phyloP scores from a whole-genome alignment of 495 filamentous ascomycete genomes.

The Aspergillus avenaceus region DNA sequence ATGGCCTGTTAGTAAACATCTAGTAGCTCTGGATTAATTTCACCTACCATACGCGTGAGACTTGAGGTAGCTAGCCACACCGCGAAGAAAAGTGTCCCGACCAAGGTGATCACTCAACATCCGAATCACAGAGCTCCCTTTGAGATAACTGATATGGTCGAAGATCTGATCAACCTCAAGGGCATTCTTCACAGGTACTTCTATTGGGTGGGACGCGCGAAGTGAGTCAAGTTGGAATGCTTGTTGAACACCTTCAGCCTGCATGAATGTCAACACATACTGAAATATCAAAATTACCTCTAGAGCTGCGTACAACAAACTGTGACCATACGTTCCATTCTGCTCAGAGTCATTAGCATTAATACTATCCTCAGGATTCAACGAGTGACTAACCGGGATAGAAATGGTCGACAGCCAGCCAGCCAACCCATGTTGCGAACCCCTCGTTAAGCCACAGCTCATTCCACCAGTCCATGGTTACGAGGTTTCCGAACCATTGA shows the following conservation, averaged over 20 bases:
- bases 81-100: slow-evolving; percentile 78
- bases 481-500: slow-evolving; percentile 98
- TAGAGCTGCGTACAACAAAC: slow-evolving; percentile 70
- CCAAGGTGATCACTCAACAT: slow-evolving; percentile 90
- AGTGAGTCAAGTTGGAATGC: slow-evolving; percentile 86
- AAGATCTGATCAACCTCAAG: slow-evolving; percentile 96
- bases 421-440: slow-evolving; percentile 97
- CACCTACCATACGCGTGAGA: slow-evolving; percentile 66
- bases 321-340: slow-evolving; percentile 95
- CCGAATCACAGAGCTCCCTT: slow-evolving; percentile 90
- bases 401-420: slow-evolving; percentile 86
- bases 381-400: slow-evolving; percentile 57
- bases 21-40: not conserved
- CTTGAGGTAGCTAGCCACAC: slow-evolving; percentile 85
- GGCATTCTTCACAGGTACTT: slow-evolving; percentile 84
- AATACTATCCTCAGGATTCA: not conserved
- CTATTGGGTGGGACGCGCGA: slow-evolving; percentile 88
- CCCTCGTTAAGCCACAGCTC: slow-evolving; percentile 97
- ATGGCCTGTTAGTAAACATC: not conserved
- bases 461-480: slow-evolving; percentile 80
- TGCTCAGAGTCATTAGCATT: slow-evolving; percentile 18
- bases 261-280: slow-evolving; percentile 32
- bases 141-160: slow-evolving; percentile 91
- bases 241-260: slow-evolving; percentile 86
- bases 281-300: slow-evolving; percentile 40